Evolutionary conservation across 176 grass and related monocot genomes (phyloP), one percentile per base, ranked within the genome.

Genomic region (Oryza glumipatula): DNA sequence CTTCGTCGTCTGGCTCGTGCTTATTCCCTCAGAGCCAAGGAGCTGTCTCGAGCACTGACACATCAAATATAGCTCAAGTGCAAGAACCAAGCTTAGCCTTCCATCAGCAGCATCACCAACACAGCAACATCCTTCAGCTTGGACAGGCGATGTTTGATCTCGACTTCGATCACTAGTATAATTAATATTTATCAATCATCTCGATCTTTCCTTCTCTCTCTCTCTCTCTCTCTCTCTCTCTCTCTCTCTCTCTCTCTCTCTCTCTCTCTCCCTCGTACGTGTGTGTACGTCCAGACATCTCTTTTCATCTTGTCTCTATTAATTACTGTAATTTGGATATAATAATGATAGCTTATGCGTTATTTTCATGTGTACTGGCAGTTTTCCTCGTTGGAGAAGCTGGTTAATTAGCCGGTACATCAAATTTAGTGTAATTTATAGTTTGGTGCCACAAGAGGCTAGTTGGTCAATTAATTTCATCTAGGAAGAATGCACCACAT

Each of bases 71-170:
- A 65, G 90, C 63, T 41, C 89, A 86, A 6, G 83, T 69, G 86
- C 83, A 78, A 80, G 83, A 89, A 56, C 54, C 83, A 65, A 86
- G 60, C 70, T 80, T 89, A 35, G 70, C 70, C 6, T 86, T 86
- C 76, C 83, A 92, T 51, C 87, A 92, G 24, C 87, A 92, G 35
- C 82, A 89, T 43, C 88, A 89, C 65, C 88, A 88, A 58, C 83
- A 91, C 38, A 94, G 82, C 79, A 89, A 84, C 84, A 86, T 89
- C 72, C 85, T 94, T 65, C 89, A 94, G 74, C 87, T 92, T 7
- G 83, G 92, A 4, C 92, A 92, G 78, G 86, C 88, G 16, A 94
- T 94, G 88, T 86, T 94, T 67, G 88, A 94, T 83, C 82, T 91
- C 21, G 84, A 89, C 76, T 91, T 91, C 60, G 89, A 90, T 70